Percentiles rank a stretch among this genome's conserved stretches.
Conservation (phyloP, 148 eudicot genomes). For the Persicaria maculosa region DNA sequence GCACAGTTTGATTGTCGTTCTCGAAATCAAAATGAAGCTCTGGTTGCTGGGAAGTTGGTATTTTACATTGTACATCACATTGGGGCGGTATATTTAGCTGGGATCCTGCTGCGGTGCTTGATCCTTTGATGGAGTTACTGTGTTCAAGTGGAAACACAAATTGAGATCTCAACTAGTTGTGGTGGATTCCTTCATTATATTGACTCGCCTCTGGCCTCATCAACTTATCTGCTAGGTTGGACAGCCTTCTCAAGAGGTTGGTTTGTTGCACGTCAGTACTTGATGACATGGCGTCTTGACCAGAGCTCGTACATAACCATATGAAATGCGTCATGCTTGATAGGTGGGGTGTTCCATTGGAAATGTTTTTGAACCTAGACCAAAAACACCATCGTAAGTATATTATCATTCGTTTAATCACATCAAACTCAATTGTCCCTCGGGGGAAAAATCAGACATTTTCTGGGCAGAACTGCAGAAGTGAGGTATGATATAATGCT, state of each 20-base stretch:
- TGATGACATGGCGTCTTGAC: slow-evolving; percentile 65
- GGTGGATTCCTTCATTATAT: not conserved
- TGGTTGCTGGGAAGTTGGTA: not conserved
- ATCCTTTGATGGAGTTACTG: too few relatives aligned
- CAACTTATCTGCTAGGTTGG: not conserved
- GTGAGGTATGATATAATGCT: not conserved
- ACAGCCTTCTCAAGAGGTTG: not conserved
- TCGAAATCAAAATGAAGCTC: not conserved
- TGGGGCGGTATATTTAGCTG: not conserved
- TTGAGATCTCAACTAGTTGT: not conserved
- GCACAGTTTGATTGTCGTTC: not conserved
- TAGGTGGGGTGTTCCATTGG: slow-evolving; percentile 72
- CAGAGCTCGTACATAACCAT: slow-evolving; percentile 81
- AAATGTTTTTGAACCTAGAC: slow-evolving; percentile 68
- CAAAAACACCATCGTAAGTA: not conserved
- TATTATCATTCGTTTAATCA: not conserved
- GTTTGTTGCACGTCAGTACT: slow-evolving; percentile 31
- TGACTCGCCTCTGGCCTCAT: not conserved
- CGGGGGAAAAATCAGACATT: not conserved
- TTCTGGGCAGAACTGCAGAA: not conserved
- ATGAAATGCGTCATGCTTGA: slow-evolving; percentile 62
- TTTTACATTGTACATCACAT: not conserved
- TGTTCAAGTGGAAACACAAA: not conserved
- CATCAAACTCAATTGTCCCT: not conserved
- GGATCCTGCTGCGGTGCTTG: too few relatives aligned